These are phyloP conservation scores for Aspergillus intermedius DNA, from an alignment of 2,329 filamentous ascomycete genomes.

Conservation along the genomic window DNA sequence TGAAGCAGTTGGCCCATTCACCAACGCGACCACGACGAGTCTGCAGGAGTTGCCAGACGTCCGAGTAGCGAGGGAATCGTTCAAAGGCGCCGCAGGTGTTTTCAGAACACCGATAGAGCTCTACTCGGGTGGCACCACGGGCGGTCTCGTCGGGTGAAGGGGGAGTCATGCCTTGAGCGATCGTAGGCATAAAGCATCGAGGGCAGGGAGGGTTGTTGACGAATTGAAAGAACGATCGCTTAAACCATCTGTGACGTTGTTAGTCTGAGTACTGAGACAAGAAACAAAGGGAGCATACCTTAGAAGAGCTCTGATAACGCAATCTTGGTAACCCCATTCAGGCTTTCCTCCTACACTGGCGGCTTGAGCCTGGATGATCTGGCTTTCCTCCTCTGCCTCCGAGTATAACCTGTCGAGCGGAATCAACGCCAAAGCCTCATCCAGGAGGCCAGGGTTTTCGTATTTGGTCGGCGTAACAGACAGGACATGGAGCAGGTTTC, in stretches of 20 bases:
- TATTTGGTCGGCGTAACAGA: slow-evolving; percentile 88
- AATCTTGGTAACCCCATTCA: slow-evolving; percentile 97
- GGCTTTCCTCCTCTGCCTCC: slow-evolving; percentile 88
- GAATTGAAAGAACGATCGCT: slow-evolving; percentile 89
- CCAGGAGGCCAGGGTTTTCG: slow-evolving; percentile 89
- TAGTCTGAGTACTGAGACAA: slow-evolving; percentile 10
- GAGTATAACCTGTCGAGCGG: slow-evolving; percentile 86
- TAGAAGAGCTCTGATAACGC: slow-evolving; percentile 80
- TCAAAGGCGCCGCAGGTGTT: slow-evolving; percentile 70
- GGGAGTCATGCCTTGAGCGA: slow-evolving; percentile 73
- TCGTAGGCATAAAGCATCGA: slow-evolving; percentile 72
- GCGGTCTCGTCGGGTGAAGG: slow-evolving; percentile 85
- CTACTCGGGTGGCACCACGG: slow-evolving; percentile 77
- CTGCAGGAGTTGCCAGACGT: slow-evolving; percentile 87
- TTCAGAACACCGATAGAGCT: slow-evolving; percentile 81
- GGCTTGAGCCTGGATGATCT: slow-evolving; percentile 80
- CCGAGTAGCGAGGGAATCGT: slow-evolving; percentile 87
- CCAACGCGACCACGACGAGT: slow-evolving; percentile 79
- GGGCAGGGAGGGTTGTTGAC: slow-evolving; percentile 91
- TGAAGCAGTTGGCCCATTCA: slow-evolving; percentile 98
- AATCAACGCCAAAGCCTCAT: slow-evolving; percentile 81
- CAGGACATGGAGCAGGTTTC: slow-evolving; percentile 75
- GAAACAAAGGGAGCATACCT: slow-evolving; percentile 50
- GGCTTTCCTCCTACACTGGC: slow-evolving; percentile 78
- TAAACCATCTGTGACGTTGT: slow-evolving; percentile 69